Conservation (phyloP, 306 rosid genomes). For the Quercus cerris region DNA sequence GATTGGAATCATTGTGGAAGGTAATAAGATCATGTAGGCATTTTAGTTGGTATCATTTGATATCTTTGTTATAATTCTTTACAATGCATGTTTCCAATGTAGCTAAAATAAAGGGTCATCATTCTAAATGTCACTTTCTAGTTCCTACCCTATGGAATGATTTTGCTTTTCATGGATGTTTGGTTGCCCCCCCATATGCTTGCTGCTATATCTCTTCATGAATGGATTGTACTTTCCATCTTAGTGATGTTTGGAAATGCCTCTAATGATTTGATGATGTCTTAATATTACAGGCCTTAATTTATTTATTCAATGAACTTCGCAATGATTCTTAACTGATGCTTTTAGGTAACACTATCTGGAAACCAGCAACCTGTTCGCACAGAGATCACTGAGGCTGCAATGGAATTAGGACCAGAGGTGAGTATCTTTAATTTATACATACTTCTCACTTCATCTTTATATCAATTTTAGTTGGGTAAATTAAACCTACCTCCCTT, state of each 20-base stretch:
- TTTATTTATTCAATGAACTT: slow-evolving; percentile 18
- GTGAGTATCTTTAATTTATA: slow-evolving; percentile 34
- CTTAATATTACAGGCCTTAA: neutral
- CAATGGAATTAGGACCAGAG: slow-evolving; percentile 87
- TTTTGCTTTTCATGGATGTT: slow-evolving; percentile 3
- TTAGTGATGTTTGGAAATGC: neutral
- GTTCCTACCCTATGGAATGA: neutral
- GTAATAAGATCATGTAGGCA: neutral
- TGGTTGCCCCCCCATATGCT: neutral
- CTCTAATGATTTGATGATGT: neutral
- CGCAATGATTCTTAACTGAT: slow-evolving; percentile 11
- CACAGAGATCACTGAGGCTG: slow-evolving; percentile 83
- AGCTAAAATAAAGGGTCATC: neutral
- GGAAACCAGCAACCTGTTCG: slow-evolving; percentile 86
- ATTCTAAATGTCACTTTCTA: neutral
- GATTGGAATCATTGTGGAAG: neutral
- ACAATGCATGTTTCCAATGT: neutral
- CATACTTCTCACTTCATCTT: neutral
- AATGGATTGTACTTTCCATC: neutral
- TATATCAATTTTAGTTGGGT: neutral
- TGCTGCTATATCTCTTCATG: neutral
- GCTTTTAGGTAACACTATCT: slow-evolving; percentile 65
- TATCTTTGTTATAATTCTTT: neutral
- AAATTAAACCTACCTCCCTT: too few species aligned
- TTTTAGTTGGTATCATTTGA: neutral